Base-by-base conservation (phyloP, 345 rosid species). In the Diplotaxis tenuifolia region DNA sequence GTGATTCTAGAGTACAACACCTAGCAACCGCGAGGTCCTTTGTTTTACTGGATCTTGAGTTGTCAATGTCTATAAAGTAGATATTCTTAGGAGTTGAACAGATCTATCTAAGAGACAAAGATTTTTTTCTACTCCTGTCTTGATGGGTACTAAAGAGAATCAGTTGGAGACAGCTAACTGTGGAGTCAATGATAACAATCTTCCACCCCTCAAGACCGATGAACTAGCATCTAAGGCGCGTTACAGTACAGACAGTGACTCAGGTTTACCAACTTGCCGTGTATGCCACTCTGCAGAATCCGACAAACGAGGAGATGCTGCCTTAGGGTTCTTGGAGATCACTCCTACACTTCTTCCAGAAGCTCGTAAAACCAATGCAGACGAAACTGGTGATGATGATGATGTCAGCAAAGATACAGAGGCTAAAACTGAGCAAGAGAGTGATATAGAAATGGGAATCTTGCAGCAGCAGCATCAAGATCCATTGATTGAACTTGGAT, bases 271-370 rank as follows among this genome's bases (percentile, higher is more conserved):
- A 52, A 68, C 86, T 67, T 93, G 98, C 70, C 98, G 98, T 58
- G 98, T 93, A 15, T 93, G 98, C 83, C 98, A 93, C 20, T 91
- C 96, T 81, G 84, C 83, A 67, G 97, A 93, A 80, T 89, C 98
- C 19, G 98, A 93, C 68, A 89, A 75, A 75, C 76, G 83, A 59
- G 98, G 98, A 64, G 98, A 93, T 80, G 78, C 72, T 42, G 97
- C 88, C 2, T 86, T 93, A 60, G 92, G 82, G 56, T 82, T 85
- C 81, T 65, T 93, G 74, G 96, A 92, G n/a, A 91, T 93, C 68
- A 50, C 72, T 65, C 85, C 84, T 49, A 88, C 89, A 3, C 18
- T 77, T 40, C 84, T 34, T n/a, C 42, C 42, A 36, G 90, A 86
- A 72, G 68, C 73, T 27, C 38, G 34, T 11, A 78, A 78, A 83